Evolutionary conservation across 1,139 yeast genomes (phyloP).

Genomic region (Suhomyces bolitotheri): DNA sequence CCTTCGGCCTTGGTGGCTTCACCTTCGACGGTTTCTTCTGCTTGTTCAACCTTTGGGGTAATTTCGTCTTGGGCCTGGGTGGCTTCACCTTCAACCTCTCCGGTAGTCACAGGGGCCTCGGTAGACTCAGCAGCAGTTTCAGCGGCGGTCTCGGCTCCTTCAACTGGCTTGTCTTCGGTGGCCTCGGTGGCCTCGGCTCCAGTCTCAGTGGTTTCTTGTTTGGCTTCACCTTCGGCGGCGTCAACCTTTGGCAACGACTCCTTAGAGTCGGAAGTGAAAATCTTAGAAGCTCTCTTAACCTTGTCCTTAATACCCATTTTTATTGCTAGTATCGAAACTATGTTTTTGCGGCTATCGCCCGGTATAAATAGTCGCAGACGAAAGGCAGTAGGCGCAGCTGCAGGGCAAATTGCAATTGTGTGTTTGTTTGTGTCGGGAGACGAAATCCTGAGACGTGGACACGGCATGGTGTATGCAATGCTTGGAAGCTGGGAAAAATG

Average conservation of each 20-base stretch:
- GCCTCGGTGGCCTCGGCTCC: slow-evolving; percentile 15
- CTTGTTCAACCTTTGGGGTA: slow-evolving; percentile 14
- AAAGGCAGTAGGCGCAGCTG: slow-evolving; percentile 8
- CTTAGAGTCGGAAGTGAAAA: slow-evolving; percentile 37
- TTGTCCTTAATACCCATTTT: slow-evolving; percentile 47
- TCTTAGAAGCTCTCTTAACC: slow-evolving; percentile 48
- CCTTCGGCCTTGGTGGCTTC: slow-evolving; percentile 15
- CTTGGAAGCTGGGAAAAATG: too few species aligned
- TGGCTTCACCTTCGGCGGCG: slow-evolving; percentile 15
- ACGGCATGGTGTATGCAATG: too few species aligned
- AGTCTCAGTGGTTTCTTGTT: slow-evolving; percentile 8
- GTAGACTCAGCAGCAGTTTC: slow-evolving; percentile 5
- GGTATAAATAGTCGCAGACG: slow-evolving; percentile 6
- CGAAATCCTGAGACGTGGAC: slow-evolving; percentile 2
- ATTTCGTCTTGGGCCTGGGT: slow-evolving; percentile 14
- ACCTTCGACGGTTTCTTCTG: slow-evolving; percentile 15
- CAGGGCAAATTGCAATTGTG: slow-evolving; percentile 7
- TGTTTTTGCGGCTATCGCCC: slow-evolving; percentile 8
- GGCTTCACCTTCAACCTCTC: slow-evolving; percentile 14
- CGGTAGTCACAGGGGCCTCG: background rate
- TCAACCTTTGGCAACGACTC: slow-evolving; percentile 23
- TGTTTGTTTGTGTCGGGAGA: slow-evolving; percentile 7
- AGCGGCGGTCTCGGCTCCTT: slow-evolving; percentile 10
- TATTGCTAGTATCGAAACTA: background rate
- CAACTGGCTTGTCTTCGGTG: slow-evolving; percentile 14